Conservation (phyloP, 208 protist genomes). For the Entamoeba invadens region DNA sequence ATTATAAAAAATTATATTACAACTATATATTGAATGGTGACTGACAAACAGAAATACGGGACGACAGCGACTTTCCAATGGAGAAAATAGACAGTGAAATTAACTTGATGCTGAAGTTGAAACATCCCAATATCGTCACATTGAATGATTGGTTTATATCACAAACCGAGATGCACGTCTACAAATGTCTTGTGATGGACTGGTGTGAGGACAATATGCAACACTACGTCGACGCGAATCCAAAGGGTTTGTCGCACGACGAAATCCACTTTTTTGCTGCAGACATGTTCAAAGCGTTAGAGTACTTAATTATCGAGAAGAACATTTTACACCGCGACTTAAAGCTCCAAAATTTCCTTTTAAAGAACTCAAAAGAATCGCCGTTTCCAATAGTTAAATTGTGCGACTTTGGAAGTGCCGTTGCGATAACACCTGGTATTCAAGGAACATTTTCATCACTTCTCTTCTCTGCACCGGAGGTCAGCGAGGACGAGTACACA, state of each 20-base stretch:
- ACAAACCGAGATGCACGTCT: slow-evolving; percentile 44
- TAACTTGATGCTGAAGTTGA: slow-evolving; percentile 44
- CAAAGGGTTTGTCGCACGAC: slow-evolving; percentile 19
- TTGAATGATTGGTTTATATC: slow-evolving; percentile 49
- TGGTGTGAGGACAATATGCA: slow-evolving; percentile 34
- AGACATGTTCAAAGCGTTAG: slow-evolving; percentile 29
- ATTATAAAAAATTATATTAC: not conserved
- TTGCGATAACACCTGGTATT: slow-evolving; percentile 13
- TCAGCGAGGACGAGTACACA: slow-evolving; percentile 42
- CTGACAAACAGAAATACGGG: not conserved
- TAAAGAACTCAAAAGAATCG: slow-evolving; percentile 3
- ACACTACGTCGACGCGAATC: not conserved
- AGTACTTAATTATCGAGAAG: slow-evolving; percentile 22
- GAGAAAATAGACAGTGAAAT: slow-evolving; percentile 53
- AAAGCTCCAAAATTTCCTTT: slow-evolving; percentile 43
- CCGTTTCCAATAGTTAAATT: slow-evolving; percentile 43
- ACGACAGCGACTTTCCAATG: not conserved
- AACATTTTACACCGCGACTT: slow-evolving; percentile 45
- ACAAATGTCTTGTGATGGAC: slow-evolving; percentile 43
- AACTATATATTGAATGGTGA: not conserved
- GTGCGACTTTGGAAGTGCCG: slow-evolving; percentile 43
- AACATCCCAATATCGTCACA: slow-evolving; percentile 34
- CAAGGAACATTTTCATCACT: slow-evolving; percentile 45
- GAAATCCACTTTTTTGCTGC: slow-evolving; percentile 41
- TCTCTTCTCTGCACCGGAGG: slow-evolving; percentile 49